Base-by-base conservation (phyloP, 768 basidiomycete genomes). In the Rhizopogon vinicolor region DNA sequence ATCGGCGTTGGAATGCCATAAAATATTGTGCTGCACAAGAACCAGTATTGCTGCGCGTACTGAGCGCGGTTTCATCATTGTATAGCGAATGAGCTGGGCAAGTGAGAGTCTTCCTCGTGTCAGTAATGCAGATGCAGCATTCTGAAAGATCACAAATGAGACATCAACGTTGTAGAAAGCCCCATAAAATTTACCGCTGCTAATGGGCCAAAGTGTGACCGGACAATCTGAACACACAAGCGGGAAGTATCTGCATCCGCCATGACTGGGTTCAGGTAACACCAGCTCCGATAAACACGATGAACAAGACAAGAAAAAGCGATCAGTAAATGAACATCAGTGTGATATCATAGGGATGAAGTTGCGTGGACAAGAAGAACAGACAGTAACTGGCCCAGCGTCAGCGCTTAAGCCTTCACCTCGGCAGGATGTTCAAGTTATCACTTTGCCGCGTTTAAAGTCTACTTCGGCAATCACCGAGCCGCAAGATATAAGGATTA, bases 21-120 rank as follows among this genome's bases (percentile, higher is more conserved):
- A 76, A 43, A 97, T 71, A 70, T 97, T 94, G 67, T 98, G 95
- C 66, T 98, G 95, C 16, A 95, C 78, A 52, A 98, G 80, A 44
- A 87, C 81, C 44, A 97, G 74, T 18, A 95, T 73, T 18, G 84
- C 79, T 28, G 85, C 84, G 52, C 88, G 84, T 13, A 87, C 80
- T 1, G 78, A 83, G 25, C 86, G 83, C 9, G 84, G 79, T 62
- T 84, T 87, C 28, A 92, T 69, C 29, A 74, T 76, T 1, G 92
- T 83, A 64, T 84, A 84, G 33, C 87, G 85, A 35, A 85, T 75
- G 49, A 96, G 66, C 61, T 89, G 85, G 8, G 75, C 56, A 22
- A 92, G 70, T 9, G 88, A 78, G n/a, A 96, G 74, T 43, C 93
- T 83, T n/a, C 93, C 93, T 33, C 89, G 81, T 44, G 81, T 84